Evolutionary conservation across 257 asterid species (phyloP).

Genomic region (Solanum habrochaites): DNA sequence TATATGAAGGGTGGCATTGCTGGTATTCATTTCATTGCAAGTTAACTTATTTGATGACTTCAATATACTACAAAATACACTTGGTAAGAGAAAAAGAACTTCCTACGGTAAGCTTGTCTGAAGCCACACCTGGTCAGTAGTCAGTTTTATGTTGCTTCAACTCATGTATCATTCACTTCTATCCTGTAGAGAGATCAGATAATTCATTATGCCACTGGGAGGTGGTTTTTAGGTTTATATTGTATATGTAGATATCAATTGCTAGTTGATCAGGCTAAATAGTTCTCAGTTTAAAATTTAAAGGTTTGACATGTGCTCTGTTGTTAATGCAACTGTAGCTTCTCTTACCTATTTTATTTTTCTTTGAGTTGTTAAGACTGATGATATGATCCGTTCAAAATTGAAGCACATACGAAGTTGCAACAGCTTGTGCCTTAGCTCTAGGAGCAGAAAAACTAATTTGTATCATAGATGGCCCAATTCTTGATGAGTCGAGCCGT

Average conservation of each 20-base stretch:
- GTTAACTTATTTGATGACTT: not conserved
- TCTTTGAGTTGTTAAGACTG: not conserved
- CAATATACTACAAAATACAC: not conserved
- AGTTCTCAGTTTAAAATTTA: not conserved
- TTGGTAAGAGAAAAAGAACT: not conserved
- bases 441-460: conserved; percentile 86
- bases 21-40: not conserved
- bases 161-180: not conserved
- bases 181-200: not conserved
- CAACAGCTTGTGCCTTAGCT: conserved; percentile 95
- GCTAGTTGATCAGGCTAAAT: not conserved
- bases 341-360: not conserved
- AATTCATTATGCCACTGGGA: not conserved
- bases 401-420: conserved; percentile 90
- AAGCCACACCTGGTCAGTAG: not conserved
- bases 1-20: not conserved
- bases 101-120: not conserved
- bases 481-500: conserved; percentile 62
- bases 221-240: not conserved
- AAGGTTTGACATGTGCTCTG: not conserved
- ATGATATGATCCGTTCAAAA: not conserved
- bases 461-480: conserved; percentile 85
- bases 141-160: not conserved
- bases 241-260: not conserved
- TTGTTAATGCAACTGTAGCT: not conserved